Evolutionary conservation across 257 asterid species (phyloP), one percentile per base, ranked within the genome.

Genomic region (Solanum megistacrolobum): DNA sequence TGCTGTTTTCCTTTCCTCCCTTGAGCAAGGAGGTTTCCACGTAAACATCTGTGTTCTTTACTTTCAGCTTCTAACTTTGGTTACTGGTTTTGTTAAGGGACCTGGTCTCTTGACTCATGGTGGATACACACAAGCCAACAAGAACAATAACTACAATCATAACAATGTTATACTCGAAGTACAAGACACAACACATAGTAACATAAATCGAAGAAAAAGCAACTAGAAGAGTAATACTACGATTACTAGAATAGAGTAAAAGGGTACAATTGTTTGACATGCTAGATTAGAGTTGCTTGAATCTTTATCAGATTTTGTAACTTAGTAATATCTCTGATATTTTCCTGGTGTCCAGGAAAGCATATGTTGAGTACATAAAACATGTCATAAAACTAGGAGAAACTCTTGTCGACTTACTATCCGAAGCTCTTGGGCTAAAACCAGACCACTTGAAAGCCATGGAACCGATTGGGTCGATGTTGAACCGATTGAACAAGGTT

Each of bases 381-480:
- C 85, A 90, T 74, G 92, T 87, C 2, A 89, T 90, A 4, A 72
- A 87, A 46, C 87, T 94, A 18, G 96, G 93, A 38, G 89, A 90
- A 71, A 90, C 90, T 58, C 36, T 96, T 18, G 84, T 91, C 6
- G 90, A 86, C 78, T 62, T 94, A 21, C 83, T 94, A 82, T 93
- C 98, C 0, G 95, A 94, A 87, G 98, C 96, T n/a, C 95, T 96
- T 8, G 96, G 93, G 3, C 91, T 96, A 14, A 88, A 95, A 87
- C 85, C 82, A 1, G 91, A 93, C 25, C 84, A 86, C 87, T 88
- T 95, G 12, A 90, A 88, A 16, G 88, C 75, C 73, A 31, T 92
- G 90, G 95, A 89, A 55, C 66, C 66, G 7, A 55, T n/a, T 55
- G n/a, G 66, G 7, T 55, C 11, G 25, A 20, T 55, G 66, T 55